These are phyloP conservation scores for Nitzschia inconspicua DNA, from an alignment of 108 stramenopile genomes.

Conservation along the genomic window DNA sequence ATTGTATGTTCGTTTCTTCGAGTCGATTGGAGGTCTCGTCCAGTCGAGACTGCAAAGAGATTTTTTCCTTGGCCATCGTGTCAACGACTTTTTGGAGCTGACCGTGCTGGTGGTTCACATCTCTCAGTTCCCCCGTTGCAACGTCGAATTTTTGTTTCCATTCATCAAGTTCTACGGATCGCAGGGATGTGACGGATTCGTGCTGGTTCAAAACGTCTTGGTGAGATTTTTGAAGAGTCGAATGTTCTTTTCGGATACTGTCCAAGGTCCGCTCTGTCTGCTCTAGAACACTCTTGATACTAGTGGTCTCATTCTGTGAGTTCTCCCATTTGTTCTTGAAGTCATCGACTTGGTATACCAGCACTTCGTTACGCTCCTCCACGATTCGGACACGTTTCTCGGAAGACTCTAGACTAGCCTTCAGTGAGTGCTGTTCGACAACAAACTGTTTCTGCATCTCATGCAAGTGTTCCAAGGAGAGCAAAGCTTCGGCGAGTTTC, in stretches of 20 bases:
- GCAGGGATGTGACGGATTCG: too few species aligned
- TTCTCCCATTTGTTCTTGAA: conserved; percentile 11
- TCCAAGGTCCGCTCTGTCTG: too few species aligned
- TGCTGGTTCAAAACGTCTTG: background rate
- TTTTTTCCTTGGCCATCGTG: too few species aligned
- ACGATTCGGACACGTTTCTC: conserved; percentile 2
- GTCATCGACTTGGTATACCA: conserved; percentile 7
- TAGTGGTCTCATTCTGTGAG: background rate
- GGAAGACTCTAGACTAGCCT: background rate
- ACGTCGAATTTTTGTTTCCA: too few species aligned
- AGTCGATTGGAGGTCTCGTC: too few species aligned
- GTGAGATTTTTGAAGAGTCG: background rate
- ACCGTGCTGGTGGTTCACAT: too few species aligned
- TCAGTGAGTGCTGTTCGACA: background rate
- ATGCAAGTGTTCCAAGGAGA: background rate
- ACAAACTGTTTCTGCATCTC: background rate
- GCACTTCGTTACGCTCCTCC: background rate
- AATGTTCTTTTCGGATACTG: background rate
- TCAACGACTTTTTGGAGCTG: too few species aligned
- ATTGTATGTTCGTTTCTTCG: too few species aligned
- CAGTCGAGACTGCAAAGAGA: too few species aligned
- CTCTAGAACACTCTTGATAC: too few species aligned
- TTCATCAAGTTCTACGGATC: too few species aligned
- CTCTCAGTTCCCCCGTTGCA: too few species aligned
- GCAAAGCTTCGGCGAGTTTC: background rate